Base-by-base conservation (phyloP, 805 yeast species). In the Zygoascus biomembranicola region DNA sequence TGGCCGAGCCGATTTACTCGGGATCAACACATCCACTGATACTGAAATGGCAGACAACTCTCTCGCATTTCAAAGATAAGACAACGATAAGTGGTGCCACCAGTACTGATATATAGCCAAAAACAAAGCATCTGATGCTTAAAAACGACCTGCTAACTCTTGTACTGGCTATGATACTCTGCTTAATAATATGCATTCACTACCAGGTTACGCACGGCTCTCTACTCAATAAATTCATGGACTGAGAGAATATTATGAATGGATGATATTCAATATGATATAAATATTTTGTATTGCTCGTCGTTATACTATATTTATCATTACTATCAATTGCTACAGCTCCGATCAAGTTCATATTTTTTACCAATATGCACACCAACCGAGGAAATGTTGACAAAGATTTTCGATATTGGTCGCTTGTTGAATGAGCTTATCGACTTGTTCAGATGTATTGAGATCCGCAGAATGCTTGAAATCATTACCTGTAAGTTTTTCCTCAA, bases 321-420 rank as follows among this genome's bases (percentile, higher is more conserved):
- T 23, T 23, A 6, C 28, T 23, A 23, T 6, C 28, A 23, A 23
- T 6, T 6, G 28, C 28, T 23, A 23, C 6, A 3, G 28, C 3
- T 23, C 6, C 6, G 6, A 23, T 23, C 32, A 14, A 5, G 28
- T 43, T 13, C 50, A 3, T 47, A 8, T 18, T n/a, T 6, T 8
- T 68, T 64, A 92, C 98, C 99, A 94, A 79, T 92, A 94, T 1
- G 98, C 87, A 71, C 99, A 94, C 99, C 99, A 94, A 18, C 99
- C 99, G 57, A 94, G 86, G 66, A 87, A 94, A 69, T 92, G 99
- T 69, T 90, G 97, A 64, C 98, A 94, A 52, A 94, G 72, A 63
- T 94, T 94, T 66, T 94, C 98, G 32, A 92, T 95, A 49, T 95
- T 85, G 0, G 98, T 94, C 1, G 99, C 98, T 66, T 94, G 97